Evolutionary conservation across 2,329 filamentous ascomycete genomes (phyloP).

Genomic region (Pyrenophora graminea): DNA sequence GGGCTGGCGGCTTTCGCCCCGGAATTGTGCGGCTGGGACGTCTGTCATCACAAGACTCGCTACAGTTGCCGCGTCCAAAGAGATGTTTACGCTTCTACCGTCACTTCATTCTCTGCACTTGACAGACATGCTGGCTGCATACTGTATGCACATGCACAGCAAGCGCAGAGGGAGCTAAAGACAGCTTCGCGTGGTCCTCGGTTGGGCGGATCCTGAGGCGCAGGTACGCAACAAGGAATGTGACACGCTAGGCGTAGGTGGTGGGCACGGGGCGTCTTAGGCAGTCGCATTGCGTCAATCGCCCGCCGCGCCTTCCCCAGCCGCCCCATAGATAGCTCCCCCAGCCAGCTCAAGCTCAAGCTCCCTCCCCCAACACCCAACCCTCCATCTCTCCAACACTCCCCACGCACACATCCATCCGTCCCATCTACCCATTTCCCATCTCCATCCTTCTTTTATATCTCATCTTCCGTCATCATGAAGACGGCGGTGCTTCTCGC

Average conservation of each 20-base stretch:
- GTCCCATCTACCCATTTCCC: constrained; percentile 6
- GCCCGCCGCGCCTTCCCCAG: constrained; percentile 11
- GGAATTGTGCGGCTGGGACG: too few species aligned
- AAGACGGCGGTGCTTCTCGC: constrained; percentile 82
- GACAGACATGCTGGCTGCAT: neutral
- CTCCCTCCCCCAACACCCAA: constrained; percentile 10
- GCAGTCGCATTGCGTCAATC: constrained; percentile 16
- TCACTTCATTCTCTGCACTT: too few species aligned
- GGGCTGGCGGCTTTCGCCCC: neutral
- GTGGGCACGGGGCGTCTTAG: neutral
- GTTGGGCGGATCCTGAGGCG: neutral
- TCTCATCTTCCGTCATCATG: constrained; percentile 59
- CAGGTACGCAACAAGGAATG: constrained; percentile 9
- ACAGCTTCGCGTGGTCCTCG: neutral
- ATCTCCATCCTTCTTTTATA: constrained; percentile 7
- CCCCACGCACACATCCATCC: constrained; percentile 10
- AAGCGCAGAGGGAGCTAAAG: neutral
- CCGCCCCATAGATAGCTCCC: constrained; percentile 17
- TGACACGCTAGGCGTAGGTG: constrained; percentile 10
- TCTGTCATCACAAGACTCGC: too few species aligned
- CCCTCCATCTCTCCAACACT: constrained; percentile 13
- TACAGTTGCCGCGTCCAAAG: too few species aligned
- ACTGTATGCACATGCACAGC: neutral
- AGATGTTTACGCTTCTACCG: too few species aligned
- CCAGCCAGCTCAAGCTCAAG: constrained; percentile 14